Percentiles rank a stretch among this genome's conserved stretches.
Evolutionary conservation across 2,329 filamentous ascomycete species (phyloP).

Genomic region (Aquanectria penicillioides): DNA sequence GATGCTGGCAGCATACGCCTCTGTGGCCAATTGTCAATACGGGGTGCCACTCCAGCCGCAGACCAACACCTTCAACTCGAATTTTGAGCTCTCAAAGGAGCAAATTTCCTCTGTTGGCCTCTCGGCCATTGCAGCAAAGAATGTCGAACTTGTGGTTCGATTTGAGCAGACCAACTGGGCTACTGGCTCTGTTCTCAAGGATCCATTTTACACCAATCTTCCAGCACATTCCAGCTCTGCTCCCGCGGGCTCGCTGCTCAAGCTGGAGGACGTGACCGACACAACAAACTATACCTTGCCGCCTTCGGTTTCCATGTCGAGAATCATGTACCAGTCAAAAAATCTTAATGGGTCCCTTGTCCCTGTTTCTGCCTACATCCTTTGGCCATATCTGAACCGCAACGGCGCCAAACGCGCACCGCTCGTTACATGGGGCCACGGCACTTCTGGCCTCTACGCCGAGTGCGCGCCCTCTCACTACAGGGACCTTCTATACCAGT

Average conservation of each 20-base stretch:
- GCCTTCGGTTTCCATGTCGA: constrained; percentile 54
- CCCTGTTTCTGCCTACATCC: constrained; percentile 59
- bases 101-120: no score
- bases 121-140: background rate
- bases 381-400: constrained; percentile 55
- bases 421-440: constrained; percentile 56
- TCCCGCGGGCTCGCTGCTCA: constrained; percentile 50
- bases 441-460: constrained; percentile 53
- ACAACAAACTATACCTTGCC: constrained; percentile 51
- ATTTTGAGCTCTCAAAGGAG: background rate
- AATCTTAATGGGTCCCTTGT: constrained; percentile 56
- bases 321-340: constrained; percentile 58
- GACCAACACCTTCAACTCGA: no score
- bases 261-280: constrained; percentile 52
- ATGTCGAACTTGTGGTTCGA: constrained; percentile 16
- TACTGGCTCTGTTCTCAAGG: constrained; percentile 8
- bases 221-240: background rate
- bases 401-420: constrained; percentile 31
- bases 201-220: background rate
- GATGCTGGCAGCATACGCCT: no score
- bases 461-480: constrained; percentile 53
- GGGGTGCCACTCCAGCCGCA: no score
- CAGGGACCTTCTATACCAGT: constrained; percentile 53
- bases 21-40: no score
- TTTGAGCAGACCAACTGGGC: constrained; percentile 29